These are phyloP conservation scores for Capronia americana DNA, from an alignment of 2,329 filamentous ascomycete genomes.

Conservation along the genomic window DNA sequence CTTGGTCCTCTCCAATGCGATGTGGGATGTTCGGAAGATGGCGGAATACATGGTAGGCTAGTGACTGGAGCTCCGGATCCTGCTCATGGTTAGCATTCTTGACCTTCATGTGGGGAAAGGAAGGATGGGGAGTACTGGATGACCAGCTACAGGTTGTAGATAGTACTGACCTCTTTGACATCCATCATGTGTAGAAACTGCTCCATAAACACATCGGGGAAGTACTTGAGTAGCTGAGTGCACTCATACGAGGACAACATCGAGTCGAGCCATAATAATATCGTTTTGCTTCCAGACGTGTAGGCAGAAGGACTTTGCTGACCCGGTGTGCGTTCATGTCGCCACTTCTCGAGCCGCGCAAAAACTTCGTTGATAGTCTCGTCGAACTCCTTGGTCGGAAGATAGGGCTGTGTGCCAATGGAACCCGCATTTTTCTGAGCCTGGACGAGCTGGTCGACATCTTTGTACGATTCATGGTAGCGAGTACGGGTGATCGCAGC, in stretches of 20 bases:
- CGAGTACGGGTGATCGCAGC: conserved; percentile 87
- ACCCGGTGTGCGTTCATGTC: conserved; percentile 79
- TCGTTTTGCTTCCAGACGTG: conserved; percentile 94
- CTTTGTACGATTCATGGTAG: conserved; percentile 91
- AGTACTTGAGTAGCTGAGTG: conserved; percentile 87
- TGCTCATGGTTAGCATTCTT: background rate
- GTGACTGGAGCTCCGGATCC: conserved; percentile 89
- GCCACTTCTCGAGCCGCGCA: conserved; percentile 81
- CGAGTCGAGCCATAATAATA: conserved; percentile 91
- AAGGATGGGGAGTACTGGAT: background rate
- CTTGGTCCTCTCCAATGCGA: conserved; percentile 79
- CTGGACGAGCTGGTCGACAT: conserved; percentile 76
- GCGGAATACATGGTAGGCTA: conserved; percentile 96
- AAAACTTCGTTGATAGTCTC: conserved; percentile 78
- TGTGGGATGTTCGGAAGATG: conserved; percentile 96
- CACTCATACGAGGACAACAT: conserved; percentile 92
- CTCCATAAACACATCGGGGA: conserved; percentile 86
- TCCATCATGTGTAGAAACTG: conserved; percentile 99
- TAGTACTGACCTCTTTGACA: conserved; percentile 72
- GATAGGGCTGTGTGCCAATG: conserved; percentile 83
- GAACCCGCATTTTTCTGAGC: conserved; percentile 80
- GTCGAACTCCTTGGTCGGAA: conserved; percentile 75
- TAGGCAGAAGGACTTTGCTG: conserved; percentile 94
- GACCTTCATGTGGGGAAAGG: background rate
- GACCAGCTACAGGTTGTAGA: background rate